Evolutionary conservation across 495 filamentous ascomycete genomes (phyloP), one percentile per base, ranked within the genome.

Genomic region (Massariosphaeria phaeospora): DNA sequence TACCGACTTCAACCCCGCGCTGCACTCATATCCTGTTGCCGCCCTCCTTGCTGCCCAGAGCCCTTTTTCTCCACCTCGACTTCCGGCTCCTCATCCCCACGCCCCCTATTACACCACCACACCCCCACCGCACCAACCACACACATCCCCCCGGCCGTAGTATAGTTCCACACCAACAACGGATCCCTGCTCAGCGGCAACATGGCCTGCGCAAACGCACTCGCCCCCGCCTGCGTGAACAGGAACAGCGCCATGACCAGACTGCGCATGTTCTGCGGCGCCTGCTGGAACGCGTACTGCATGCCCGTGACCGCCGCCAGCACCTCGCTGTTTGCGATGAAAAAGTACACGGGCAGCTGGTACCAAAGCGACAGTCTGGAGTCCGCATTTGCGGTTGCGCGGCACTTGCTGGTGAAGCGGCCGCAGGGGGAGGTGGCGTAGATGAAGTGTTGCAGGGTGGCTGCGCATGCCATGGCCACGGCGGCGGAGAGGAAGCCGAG

Each of bases 111-210:
- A 34, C 30, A 9, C n/a, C 30, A n/a, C 8, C n/a, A 34, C 8
- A n/a, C n/a, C n/a, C n/a, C n/a, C n/a, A n/a, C n/a, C n/a, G n/a
- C n/a, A n/a, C n/a, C n/a, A n/a, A n/a, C n/a, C n/a, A n/a, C n/a
- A n/a, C n/a, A n/a, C n/a, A n/a, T n/a, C n/a, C n/a, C n/a, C n/a
- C n/a, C n/a, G n/a, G n/a, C n/a, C n/a, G n/a, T n/a, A n/a, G n/a
- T n/a, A 65, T 89, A 89, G 65, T 87, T 79, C 73, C 75, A 77
- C 15, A 62, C 54, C 71, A 62, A 48, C 24, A 53, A 23, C 1
- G 59, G 59, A 42, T 62, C 59, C 10, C 49, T 43, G 10, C 40
- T 34, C n/a, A 63, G 42, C 4, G 31, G 20, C 18, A 55, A 38
- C 10, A 63, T 31, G 0, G 61, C 61, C 31, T 56, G 38, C 4